Conservation (phyloP, 2,329 filamentous ascomycete genomes). For the Talaromyces verruculosus region DNA sequence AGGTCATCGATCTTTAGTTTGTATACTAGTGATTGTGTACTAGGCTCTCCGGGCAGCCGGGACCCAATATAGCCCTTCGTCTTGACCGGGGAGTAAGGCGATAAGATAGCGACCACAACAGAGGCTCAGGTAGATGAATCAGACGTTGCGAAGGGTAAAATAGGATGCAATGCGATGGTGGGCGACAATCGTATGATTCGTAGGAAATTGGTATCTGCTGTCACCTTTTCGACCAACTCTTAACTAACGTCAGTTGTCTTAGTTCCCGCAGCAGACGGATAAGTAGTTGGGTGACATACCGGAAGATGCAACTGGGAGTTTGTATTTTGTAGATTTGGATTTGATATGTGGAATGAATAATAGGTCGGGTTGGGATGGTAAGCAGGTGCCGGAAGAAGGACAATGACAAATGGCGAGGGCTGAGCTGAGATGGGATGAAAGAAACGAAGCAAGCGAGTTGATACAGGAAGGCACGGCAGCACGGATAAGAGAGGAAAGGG, state of each 20-base stretch:
- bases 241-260: conserved; percentile 11
- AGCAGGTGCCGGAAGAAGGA: not conserved
- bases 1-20: conserved; percentile 7
- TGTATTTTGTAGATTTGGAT: not conserved
- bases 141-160: conserved; percentile 6
- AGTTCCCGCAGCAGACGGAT: conserved; percentile 12
- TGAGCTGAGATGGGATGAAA: not conserved
- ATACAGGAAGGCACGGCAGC: not conserved
- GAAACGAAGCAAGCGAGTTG: not conserved
- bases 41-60: not conserved
- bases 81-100: not conserved
- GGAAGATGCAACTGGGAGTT: not conserved
- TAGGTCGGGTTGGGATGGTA: not conserved
- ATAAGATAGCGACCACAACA: not conserved
- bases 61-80: conserved; percentile 3
- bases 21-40: not conserved
- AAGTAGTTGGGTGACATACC: not conserved
- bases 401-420: not conserved
- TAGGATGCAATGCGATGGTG: conserved; percentile 1
- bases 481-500: conserved; percentile 7
- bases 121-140: not conserved
- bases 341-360: not conserved
- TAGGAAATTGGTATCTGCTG: not conserved
- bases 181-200: conserved; percentile 13
- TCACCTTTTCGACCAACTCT: not conserved